These are phyloP conservation scores for Pseudogymnoascus sp. DNA, from an alignment of 2,329 filamentous ascomycete genomes.

Conservation along the genomic window DNA sequence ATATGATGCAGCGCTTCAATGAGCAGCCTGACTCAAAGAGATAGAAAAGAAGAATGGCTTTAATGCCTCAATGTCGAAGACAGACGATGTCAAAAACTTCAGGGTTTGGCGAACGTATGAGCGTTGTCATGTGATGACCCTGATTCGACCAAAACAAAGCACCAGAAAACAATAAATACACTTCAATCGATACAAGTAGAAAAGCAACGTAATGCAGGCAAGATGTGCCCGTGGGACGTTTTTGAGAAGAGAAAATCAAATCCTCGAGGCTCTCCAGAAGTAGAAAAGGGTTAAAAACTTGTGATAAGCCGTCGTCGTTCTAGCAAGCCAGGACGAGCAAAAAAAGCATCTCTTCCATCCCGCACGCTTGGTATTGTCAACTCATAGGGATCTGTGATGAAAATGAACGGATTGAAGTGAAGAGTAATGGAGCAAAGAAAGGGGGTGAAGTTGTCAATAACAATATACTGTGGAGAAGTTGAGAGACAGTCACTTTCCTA, in stretches of 20 bases:
- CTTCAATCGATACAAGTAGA: neutral
- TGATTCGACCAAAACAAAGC: neutral
- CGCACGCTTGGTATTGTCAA: neutral
- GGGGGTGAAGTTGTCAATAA: conserved; percentile 5
- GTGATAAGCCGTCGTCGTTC: neutral
- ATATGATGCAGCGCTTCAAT: neutral
- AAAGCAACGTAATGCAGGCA: neutral
- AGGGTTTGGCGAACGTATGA: neutral
- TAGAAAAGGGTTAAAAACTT: conserved; percentile 4
- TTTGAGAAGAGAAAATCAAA: conserved; percentile 4
- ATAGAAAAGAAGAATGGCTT: neutral
- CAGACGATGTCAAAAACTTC: neutral
- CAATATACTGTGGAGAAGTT: conserved; percentile 2
- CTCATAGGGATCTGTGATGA: neutral
- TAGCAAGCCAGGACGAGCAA: conserved; percentile 7
- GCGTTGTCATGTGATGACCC: conserved; percentile 2
- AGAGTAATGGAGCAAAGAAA: conserved; percentile 4
- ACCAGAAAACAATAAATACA: neutral
- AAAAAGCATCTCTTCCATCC: conserved; percentile 3
- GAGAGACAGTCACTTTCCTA: neutral
- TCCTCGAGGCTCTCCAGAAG: neutral
- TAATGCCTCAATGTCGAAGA: neutral
- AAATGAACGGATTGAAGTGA: conserved; percentile 8
- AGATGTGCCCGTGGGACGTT: neutral
- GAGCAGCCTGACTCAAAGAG: neutral